Evolutionary conservation across 352 stramenopile genomes (phyloP).

Genomic region (Globisporangium heterothallicum): DNA sequence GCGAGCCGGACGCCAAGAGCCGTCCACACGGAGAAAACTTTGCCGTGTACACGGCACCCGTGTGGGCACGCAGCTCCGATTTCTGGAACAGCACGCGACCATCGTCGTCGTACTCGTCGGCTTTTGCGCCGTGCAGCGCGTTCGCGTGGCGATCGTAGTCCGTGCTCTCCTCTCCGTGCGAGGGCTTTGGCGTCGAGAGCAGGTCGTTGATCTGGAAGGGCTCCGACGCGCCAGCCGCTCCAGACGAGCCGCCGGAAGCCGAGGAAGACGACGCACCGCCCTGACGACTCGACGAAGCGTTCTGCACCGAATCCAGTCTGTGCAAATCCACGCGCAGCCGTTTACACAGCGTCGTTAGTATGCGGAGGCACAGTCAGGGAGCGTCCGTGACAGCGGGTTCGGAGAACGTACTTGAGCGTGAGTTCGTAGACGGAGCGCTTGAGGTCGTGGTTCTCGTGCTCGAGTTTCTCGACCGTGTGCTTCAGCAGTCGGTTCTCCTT

Average conservation of each 20-base stretch:
- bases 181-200: conserved; percentile 36
- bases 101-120: conserved; percentile 60
- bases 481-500: conserved; percentile 88
- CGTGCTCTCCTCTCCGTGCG: conserved; percentile 23
- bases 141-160: conserved; percentile 28
- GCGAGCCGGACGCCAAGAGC: conserved; percentile 71
- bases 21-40: conserved; percentile 83
- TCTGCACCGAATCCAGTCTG: conserved; percentile 69
- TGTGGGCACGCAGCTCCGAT: conserved; percentile 69
- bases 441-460: conserved; percentile 86
- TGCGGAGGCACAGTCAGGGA: neutral
- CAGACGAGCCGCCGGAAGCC: conserved; percentile 8
- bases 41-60: conserved; percentile 78
- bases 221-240: conserved; percentile 23
- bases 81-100: conserved; percentile 74
- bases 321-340: neutral
- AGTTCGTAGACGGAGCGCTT: conserved; percentile 90
- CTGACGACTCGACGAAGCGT: conserved; percentile 14
- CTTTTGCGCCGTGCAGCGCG: conserved; percentile 38
- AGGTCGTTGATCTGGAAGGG: conserved; percentile 74
- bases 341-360: neutral
- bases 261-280: conserved; percentile 11
- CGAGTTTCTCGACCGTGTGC: conserved; percentile 74
- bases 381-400: neutral
- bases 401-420: conserved; percentile 64